These are phyloP conservation scores for Ceraceosorus guamensis DNA, from an alignment of 1,284 basidiomycete genomes.

Conservation along the genomic window DNA sequence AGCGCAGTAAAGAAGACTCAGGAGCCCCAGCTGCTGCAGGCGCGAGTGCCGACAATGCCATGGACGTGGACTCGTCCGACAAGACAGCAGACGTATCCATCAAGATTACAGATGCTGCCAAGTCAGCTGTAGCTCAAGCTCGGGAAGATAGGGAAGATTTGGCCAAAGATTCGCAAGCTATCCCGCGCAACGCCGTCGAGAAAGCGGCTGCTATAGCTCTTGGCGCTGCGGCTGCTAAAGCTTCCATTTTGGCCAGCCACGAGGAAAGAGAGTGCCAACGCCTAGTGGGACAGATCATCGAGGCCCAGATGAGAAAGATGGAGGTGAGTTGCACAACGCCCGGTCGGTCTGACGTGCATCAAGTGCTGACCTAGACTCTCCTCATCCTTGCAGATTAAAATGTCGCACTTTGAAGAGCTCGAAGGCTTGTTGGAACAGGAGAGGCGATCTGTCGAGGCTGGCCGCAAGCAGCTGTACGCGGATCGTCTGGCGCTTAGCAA, in stretches of 20 bases:
- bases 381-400: constrained; percentile 22
- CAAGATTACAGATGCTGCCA: constrained; percentile 5
- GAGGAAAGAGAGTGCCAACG: constrained; percentile 75
- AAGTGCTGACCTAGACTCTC: constrained; percentile 1
- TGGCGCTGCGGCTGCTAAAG: constrained; percentile 80
- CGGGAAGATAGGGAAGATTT: neutral
- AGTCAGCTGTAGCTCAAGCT: neutral
- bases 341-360: neutral
- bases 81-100: too few species aligned
- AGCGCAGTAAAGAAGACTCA: constrained; percentile 8
- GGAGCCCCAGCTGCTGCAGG: constrained; percentile 8
- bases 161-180: constrained; percentile 20
- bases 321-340: constrained; percentile 55
- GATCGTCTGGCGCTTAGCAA: constrained; percentile 43
- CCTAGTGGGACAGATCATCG: constrained; percentile 76
- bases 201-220: constrained; percentile 52
- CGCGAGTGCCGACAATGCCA: constrained; percentile 17
- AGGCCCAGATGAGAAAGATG: constrained; percentile 83
- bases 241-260: constrained; percentile 69
- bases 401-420: constrained; percentile 45
- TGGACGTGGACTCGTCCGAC: constrained; percentile 27
- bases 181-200: constrained; percentile 38
- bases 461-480: constrained; percentile 37
- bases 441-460: constrained; percentile 34
- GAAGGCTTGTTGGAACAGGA: constrained; percentile 43